Evolutionary conservation across 2,329 filamentous ascomycete species (phyloP).

Genomic region (Microcera coccophila): DNA sequence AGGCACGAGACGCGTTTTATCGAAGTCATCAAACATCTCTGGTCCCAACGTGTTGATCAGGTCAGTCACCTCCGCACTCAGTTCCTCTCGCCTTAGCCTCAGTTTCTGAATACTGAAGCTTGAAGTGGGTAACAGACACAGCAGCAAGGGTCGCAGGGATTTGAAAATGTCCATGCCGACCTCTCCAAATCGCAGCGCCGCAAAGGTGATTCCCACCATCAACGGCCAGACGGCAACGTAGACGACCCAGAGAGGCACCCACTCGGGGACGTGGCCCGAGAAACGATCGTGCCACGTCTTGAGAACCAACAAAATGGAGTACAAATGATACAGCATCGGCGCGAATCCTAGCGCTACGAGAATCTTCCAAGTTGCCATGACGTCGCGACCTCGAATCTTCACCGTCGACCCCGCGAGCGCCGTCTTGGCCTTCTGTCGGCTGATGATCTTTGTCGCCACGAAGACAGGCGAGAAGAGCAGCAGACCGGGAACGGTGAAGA

Average conservation of each 20-base stretch:
- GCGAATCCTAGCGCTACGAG: constrained; percentile 82
- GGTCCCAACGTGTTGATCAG: constrained; percentile 94
- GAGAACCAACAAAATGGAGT: constrained; percentile 68
- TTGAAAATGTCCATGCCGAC: constrained; percentile 99
- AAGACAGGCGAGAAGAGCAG: constrained; percentile 87
- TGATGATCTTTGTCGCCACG: constrained; percentile 77
- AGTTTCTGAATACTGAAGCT: constrained; percentile 80
- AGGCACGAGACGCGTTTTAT: constrained; percentile 65
- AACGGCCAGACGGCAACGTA: constrained; percentile 71
- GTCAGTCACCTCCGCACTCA: constrained; percentile 80
- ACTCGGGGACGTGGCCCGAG: constrained; percentile 75
- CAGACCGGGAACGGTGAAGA: constrained; percentile 81
- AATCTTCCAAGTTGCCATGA: constrained; percentile 92
- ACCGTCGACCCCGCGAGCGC: constrained; percentile 82
- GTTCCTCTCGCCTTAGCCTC: constrained; percentile 64
- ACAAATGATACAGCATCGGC: constrained; percentile 76
- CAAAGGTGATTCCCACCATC: constrained; percentile 87
- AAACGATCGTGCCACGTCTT: constrained; percentile 79
- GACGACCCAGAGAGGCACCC: constrained; percentile 74
- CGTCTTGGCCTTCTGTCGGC: constrained; percentile 74
- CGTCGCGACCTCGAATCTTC: constrained; percentile 82
- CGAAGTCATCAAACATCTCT: constrained; percentile 96
- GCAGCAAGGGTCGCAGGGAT: constrained; percentile 79
- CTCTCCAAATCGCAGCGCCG: constrained; percentile 89
- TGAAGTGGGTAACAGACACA: constrained; percentile 80